phyloP scores from a whole-genome alignment of 208 protist genomes.

The Tritrichomonas musculus region DNA sequence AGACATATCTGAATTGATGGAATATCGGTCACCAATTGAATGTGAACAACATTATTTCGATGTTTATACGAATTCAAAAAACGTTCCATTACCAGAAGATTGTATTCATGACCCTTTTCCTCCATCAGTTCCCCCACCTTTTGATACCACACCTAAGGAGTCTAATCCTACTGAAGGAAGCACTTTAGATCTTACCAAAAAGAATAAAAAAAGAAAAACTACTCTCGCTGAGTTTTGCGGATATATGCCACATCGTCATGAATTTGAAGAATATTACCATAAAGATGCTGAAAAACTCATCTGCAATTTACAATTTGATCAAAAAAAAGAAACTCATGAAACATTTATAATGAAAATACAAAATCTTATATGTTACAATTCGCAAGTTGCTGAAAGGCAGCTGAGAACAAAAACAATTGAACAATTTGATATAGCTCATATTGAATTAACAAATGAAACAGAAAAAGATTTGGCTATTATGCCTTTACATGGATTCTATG shows the following conservation, averaged over 20 bases:
- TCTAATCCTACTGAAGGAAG: not conserved
- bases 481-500: not conserved
- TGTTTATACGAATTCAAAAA: not conserved
- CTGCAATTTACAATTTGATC: not conserved
- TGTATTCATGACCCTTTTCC: not conserved
- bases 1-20: not conserved
- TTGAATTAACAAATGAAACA: no score
- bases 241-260: not conserved
- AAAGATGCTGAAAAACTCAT: not conserved
- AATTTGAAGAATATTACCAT: not conserved
- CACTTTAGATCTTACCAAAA: not conserved
- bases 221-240: not conserved
- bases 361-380: not conserved
- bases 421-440: not conserved
- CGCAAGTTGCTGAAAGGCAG: not conserved
- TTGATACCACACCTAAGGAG: not conserved
- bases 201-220: not conserved
- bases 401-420: not conserved
- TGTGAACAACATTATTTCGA: not conserved
- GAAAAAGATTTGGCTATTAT: no score
- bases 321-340: not conserved
- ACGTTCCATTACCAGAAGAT: not conserved
- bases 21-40: not conserved
- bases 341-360: not conserved
- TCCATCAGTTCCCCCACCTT: not conserved